Evolutionary conservation across 192 early-diverging fungal genomes (phyloP), one percentile per base, ranked within the genome.

Genomic region (Phycomyces blakesleeanus): DNA sequence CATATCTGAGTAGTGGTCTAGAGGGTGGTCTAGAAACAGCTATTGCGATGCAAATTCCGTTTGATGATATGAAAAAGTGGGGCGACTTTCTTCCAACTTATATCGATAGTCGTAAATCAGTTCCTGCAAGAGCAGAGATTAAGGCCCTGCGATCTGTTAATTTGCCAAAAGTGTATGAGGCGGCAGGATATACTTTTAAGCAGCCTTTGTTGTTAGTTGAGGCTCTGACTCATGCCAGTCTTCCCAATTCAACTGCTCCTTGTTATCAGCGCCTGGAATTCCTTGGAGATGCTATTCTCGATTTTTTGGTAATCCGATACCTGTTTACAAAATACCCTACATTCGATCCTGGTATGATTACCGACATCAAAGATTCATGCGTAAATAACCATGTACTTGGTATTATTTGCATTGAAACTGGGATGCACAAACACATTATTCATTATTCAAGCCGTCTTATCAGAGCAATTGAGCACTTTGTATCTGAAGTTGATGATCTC

Each of bases 201-300:
- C 78, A 90, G 47, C 83, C 78, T 3, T 42, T 72, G 2, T 61
- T 94, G 25, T 70, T 92, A 41, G 69, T 77, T 4, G 91, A 97
- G 61, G 95, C 93, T 0, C 70, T 97, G 55, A 95, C 95, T 0
- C 95, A 97, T 63, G 87, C 91, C 22, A 91, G 88, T 71, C 63
- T 76, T 3, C 77, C 79, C 15, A 76, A 84, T 38, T 73, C 79
- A 0, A 47, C 55, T 5, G 76, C 81, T 2, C 79, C 83, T 39
- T 91, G 88, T 70, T 98, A 95, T 69, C 90, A 98, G 74, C 85
- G 95, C 9, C 80, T 98, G 10, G 95, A 98, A 76, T 96, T 89
- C 63, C 64, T 96, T 42, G 95, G 94, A 42, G 86, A 89, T 55
- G 89, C 86, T 0, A 75, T 95, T 20, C 42, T 97, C 55, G 93